Evolutionary conservation across 2,329 filamentous ascomycete species (phyloP).

Genomic region (Lizonia empirigonia): DNA sequence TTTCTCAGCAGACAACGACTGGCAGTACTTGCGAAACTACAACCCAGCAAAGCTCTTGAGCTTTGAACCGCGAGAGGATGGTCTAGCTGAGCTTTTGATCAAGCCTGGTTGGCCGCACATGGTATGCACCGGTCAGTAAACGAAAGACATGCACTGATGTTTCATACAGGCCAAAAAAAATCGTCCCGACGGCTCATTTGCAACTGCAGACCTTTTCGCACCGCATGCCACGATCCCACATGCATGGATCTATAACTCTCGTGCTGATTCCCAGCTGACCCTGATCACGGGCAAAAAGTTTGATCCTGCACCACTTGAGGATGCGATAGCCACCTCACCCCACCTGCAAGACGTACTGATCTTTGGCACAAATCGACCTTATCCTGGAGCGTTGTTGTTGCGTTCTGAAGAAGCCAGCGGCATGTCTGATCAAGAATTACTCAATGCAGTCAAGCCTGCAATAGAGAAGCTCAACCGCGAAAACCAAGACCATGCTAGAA

Average conservation of each 20-base stretch:
- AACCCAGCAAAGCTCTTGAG: slow-evolving; percentile 55
- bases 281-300: slow-evolving; percentile 72
- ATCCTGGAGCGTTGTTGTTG: slow-evolving; percentile 64
- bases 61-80: slow-evolving; percentile 46
- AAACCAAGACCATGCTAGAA: slow-evolving; percentile 58
- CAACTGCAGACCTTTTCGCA: slow-evolving; percentile 67
- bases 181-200: slow-evolving; percentile 64
- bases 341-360: slow-evolving; percentile 62
- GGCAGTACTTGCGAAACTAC: slow-evolving; percentile 63
- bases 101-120: slow-evolving; percentile 62
- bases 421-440: slow-evolving; percentile 46
- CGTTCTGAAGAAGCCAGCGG: slow-evolving; percentile 40
- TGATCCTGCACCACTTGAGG: slow-evolving; percentile 67
- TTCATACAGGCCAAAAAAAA: slow-evolving; percentile 58
- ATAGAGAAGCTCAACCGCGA: slow-evolving; percentile 57
- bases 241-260: slow-evolving; percentile 67
- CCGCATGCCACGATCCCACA: slow-evolving; percentile 57
- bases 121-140: slow-evolving; percentile 26
- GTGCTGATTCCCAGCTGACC: slow-evolving; percentile 66
- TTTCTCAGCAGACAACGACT: slow-evolving; percentile 61
- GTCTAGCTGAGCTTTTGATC: slow-evolving; percentile 62
- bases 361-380: slow-evolving; percentile 64
- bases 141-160: not conserved
- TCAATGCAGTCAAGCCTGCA: slow-evolving; percentile 51
- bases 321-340: slow-evolving; percentile 55